A percentile compares a stretch with the other conserved stretches of the same genome.
Conservation (phyloP, 257 asterid species). For the Solanum ossicruentum region DNA sequence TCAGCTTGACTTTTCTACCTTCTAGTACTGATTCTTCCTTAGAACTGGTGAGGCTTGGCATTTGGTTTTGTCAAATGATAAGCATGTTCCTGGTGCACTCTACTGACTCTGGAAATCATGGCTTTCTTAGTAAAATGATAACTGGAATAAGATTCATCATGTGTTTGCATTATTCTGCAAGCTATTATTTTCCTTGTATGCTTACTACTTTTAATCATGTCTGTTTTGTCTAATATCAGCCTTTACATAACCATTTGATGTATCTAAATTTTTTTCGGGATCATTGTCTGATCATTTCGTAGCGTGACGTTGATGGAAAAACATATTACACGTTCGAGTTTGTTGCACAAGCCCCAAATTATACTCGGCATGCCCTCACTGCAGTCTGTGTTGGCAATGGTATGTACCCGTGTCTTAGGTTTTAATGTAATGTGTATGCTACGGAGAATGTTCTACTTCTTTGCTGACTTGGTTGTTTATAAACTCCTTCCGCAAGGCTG, state of each 20-base stretch:
- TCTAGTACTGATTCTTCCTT: background rate
- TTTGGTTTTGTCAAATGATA: background rate
- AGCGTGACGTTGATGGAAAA: constrained; percentile 73
- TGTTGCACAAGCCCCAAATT: constrained; percentile 68
- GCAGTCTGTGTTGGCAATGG: constrained; percentile 73
- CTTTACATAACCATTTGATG: background rate
- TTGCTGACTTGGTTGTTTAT: background rate
- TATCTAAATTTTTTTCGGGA: background rate
- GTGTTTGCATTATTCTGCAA: background rate
- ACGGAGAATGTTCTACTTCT: background rate
- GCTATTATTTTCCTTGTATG: background rate
- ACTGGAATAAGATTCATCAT: background rate
- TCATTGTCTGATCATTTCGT: constrained; percentile 9
- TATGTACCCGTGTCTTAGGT: constrained; percentile 3
- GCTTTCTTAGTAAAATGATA: background rate
- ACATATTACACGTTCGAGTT: constrained; percentile 69
- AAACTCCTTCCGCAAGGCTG: background rate
- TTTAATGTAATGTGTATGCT: background rate
- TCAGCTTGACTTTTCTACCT: background rate
- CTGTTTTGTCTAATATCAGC: background rate
- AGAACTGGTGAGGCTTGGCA: background rate
- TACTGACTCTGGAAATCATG: background rate
- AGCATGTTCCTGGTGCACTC: background rate
- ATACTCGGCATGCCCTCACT: constrained; percentile 82
- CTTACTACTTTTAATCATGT: background rate